These are phyloP conservation scores for Leccinum holopus DNA, from an alignment of 1,284 basidiomycete species.

Conservation along the genomic window DNA sequence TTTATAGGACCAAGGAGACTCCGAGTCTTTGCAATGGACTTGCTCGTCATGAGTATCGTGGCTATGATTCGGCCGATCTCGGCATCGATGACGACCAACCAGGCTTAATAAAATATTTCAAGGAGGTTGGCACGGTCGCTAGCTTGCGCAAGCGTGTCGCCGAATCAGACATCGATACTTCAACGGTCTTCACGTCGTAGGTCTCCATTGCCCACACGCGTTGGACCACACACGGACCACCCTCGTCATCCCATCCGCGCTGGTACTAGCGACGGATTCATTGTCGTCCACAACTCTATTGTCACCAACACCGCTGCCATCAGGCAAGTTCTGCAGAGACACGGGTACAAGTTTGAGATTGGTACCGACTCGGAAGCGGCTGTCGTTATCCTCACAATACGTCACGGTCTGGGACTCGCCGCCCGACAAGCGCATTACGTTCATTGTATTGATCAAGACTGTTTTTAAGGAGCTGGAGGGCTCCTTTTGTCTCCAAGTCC, in stretches of 20 bases:
- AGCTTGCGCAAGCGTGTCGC: conserved; percentile 92
- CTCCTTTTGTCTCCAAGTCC: conserved; percentile 99
- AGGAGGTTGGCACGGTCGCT: conserved; percentile 98
- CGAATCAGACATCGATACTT: conserved; percentile 72
- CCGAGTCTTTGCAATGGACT: conserved; percentile 33
- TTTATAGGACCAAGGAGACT: too few relatives aligned
- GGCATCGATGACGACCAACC: conserved; percentile 92
- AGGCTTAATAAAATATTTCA: conserved; percentile 80
- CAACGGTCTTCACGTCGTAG: conserved; percentile 83
- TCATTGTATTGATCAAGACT: conserved; percentile 92
- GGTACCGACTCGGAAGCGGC: conserved; percentile 79
- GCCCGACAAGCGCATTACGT: conserved; percentile 84
- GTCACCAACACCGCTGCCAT: conserved; percentile 95
- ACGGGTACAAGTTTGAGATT: conserved; percentile 94
- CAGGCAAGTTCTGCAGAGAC: conserved; percentile 91
- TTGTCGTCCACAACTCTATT: conserved; percentile 85
- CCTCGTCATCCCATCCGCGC: conserved; percentile 41
- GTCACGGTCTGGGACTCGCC: conserved; percentile 83
- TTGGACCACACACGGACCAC: conserved; percentile 99
- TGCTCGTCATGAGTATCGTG: conserved; percentile 95
- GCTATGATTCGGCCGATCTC: conserved; percentile 97
- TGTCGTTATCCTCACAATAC: conserved; percentile 92
- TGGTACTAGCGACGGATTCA: too few relatives aligned
- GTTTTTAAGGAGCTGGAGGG: conserved; percentile 99
- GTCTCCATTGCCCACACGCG: conserved; percentile 99